Evolutionary conservation across 2,329 filamentous ascomycete species (phyloP).

Genomic region (Talaromyces sp.): DNA sequence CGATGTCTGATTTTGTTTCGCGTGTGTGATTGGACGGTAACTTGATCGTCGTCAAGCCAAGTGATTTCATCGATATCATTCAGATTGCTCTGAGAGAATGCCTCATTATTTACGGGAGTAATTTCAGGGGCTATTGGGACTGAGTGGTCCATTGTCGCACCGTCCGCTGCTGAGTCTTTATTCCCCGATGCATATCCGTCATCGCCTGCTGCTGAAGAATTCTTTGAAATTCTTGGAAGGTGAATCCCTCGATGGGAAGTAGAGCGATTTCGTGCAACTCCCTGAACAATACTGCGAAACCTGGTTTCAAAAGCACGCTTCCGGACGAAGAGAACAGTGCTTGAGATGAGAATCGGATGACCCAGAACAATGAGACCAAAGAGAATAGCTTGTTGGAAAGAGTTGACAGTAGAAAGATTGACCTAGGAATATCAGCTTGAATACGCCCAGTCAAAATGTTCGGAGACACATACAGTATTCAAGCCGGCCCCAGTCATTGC

Average conservation of each 20-base stretch:
- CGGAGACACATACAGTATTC: slow-evolving; percentile 51
- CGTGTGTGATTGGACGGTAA: slow-evolving; percentile 23
- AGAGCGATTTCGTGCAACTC: slow-evolving; percentile 20
- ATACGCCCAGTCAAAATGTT: slow-evolving; percentile 24
- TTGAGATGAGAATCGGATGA: slow-evolving; percentile 64
- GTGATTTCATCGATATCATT: slow-evolving; percentile 19
- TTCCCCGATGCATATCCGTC: not conserved
- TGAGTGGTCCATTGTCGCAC: not conserved
- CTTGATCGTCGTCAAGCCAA: slow-evolving; percentile 33
- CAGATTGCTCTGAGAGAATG: not conserved
- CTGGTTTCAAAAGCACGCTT: slow-evolving; percentile 61
- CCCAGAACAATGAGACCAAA: slow-evolving; percentile 65
- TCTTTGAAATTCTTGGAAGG: not conserved
- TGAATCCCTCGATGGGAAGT: slow-evolving; percentile 5
- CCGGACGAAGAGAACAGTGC: slow-evolving; percentile 60
- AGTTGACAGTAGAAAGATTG: slow-evolving; percentile 58
- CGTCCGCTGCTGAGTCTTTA: not conserved
- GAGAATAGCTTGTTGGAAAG: slow-evolving; percentile 64
- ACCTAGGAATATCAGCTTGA: slow-evolving; percentile 24
- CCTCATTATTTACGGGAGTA: not conserved
- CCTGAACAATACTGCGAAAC: slow-evolving; percentile 53
- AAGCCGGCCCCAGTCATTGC: slow-evolving; percentile 66
- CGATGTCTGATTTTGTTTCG: slow-evolving; percentile 22
- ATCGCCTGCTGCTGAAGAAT: not conserved
- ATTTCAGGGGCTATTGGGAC: not conserved